phyloP scores from a whole-genome alignment of 768 basidiomycete genomes.

The Tricholoma furcatifolium region DNA sequence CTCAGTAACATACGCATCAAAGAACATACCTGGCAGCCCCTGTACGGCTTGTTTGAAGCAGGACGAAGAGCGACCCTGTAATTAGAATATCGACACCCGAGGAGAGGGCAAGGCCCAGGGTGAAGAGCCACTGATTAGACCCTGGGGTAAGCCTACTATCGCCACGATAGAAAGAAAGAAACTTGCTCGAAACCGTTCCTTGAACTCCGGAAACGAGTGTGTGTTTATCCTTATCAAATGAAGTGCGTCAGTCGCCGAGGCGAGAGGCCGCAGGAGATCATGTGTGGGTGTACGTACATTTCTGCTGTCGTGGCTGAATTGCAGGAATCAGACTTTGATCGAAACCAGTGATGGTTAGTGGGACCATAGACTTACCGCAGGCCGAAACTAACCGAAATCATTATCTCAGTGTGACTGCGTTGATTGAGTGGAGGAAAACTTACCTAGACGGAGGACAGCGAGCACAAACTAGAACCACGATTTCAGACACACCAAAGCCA shows the following conservation, averaged over 20 bases:
- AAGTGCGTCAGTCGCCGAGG: neutral
- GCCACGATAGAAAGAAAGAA: neutral
- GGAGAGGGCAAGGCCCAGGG: constrained; percentile 40
- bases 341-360: neutral
- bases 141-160: neutral
- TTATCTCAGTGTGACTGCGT: neutral
- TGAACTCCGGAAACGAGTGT: constrained; percentile 18
- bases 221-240: constrained; percentile 19
- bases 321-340: neutral
- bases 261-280: neutral
- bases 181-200: constrained; percentile 12
- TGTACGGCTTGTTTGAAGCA: constrained; percentile 30
- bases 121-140: constrained; percentile 39
- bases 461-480: constrained; percentile 15
- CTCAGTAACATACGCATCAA: neutral
- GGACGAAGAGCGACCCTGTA: constrained; percentile 32
- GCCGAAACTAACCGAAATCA: constrained; percentile 13
- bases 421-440: neutral
- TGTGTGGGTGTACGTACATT: constrained; percentile 17
- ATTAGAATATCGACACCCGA: constrained; percentile 39
- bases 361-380: constrained; percentile 14
- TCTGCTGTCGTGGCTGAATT: constrained; percentile 22
- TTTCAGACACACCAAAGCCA: neutral
- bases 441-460: constrained; percentile 22
- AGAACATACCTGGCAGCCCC: constrained; percentile 28